These are phyloP conservation scores for Phaeophleospora eucalypticola DNA, from an alignment of 2,329 filamentous ascomycete genomes.

Conservation along the genomic window DNA sequence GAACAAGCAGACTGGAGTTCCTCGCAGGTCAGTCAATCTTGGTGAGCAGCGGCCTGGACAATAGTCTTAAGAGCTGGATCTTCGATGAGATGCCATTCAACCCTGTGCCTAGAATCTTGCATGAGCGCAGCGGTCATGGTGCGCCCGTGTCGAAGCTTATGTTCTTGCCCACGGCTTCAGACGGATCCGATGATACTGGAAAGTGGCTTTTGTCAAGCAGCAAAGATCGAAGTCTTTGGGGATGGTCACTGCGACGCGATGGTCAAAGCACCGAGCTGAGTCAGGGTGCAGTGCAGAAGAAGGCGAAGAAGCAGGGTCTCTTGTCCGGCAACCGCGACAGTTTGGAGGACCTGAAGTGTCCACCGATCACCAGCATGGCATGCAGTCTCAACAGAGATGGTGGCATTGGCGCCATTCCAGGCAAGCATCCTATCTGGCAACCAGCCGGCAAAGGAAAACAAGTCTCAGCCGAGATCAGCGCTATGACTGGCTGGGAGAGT, in stretches of 20 bases:
- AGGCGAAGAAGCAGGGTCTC: slow-evolving; percentile 82
- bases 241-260: slow-evolving; percentile 89
- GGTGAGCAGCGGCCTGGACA: slow-evolving; percentile 85
- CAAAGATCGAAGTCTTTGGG: slow-evolving; percentile 88
- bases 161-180: slow-evolving; percentile 83
- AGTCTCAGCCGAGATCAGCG: slow-evolving; percentile 66
- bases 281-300: slow-evolving; percentile 82
- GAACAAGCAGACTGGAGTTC: slow-evolving; percentile 85
- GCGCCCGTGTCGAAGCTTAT: slow-evolving; percentile 76
- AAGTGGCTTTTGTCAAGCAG: slow-evolving; percentile 94
- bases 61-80: slow-evolving; percentile 93
- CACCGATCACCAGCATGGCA: slow-evolving; percentile 86
- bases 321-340: slow-evolving; percentile 40
- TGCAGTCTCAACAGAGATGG: slow-evolving; percentile 92
- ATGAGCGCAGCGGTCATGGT: slow-evolving; percentile 83
- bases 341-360: slow-evolving; percentile 70
- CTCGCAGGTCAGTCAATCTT: slow-evolving; percentile 83
- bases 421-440: slow-evolving; percentile 77
- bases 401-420: slow-evolving; percentile 79
- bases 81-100: slow-evolving; percentile 91
- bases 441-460: slow-evolving; percentile 59
- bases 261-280: slow-evolving; percentile 91
- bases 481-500: slow-evolving; percentile 92
- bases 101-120: slow-evolving; percentile 76
- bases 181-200: slow-evolving; percentile 79